phyloP scores from a whole-genome alignment of 2,329 filamentous ascomycete species.

The Aspergillus bombycis region DNA sequence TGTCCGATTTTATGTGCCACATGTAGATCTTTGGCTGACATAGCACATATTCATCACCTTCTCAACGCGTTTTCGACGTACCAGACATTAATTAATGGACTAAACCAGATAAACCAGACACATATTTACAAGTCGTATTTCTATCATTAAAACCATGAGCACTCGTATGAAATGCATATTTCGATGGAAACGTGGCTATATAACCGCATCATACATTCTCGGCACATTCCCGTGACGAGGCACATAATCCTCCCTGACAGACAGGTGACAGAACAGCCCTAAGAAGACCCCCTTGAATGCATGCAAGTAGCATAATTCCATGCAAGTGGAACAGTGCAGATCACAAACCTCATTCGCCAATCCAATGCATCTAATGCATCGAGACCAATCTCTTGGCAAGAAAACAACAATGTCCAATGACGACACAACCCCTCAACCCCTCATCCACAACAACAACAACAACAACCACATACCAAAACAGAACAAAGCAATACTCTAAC shows the following conservation, averaged over 20 bases:
- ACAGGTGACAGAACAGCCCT: not conserved
- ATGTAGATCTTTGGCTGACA: not conserved
- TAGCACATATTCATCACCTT: not conserved
- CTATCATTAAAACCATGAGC: not conserved
- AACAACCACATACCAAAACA: not conserved
- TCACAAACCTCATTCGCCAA: not conserved
- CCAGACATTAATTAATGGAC: not conserved
- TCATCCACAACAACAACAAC: not conserved
- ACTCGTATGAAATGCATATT: not conserved
- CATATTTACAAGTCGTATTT: rapidly evolving
- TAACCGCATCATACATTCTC: not conserved
- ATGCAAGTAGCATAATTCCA: not conserved
- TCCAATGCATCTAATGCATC: not conserved
- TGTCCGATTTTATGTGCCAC: not conserved
- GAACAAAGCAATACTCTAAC: not conserved
- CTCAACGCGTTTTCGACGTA: not conserved
- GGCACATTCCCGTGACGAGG: not conserved
- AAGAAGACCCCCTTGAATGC: not conserved
- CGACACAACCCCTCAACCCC: not conserved
- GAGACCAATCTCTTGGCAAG: not conserved
- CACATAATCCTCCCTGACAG: not conserved
- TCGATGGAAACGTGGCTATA: not conserved
- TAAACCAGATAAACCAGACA: not conserved
- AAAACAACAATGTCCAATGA: not conserved
- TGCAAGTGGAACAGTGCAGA: not conserved